Percentiles rank a stretch among this genome's conserved stretches.
Evolutionary conservation across 495 filamentous ascomycete genomes (phyloP).

Genomic region (Rusavskia elegans): DNA sequence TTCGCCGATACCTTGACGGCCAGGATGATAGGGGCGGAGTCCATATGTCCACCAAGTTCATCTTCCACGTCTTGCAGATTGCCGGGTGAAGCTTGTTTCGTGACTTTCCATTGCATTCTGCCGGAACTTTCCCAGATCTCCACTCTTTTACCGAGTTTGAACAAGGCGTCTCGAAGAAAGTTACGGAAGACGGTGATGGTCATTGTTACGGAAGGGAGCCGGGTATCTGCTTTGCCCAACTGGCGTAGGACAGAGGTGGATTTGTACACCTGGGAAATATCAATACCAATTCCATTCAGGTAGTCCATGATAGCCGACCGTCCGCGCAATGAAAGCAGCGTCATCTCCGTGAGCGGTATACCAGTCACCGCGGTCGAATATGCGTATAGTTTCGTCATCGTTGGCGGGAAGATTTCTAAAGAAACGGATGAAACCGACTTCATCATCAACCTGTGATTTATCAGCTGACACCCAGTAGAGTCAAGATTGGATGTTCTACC

Average conservation of each 20-base stretch:
- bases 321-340: conserved; percentile 85
- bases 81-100: conserved; percentile 83
- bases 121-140: conserved; percentile 72
- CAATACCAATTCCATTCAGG: no score
- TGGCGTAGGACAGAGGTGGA: conserved; percentile 89
- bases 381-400: conserved; percentile 58
- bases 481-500: conserved; percentile 27
- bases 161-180: conserved; percentile 87
- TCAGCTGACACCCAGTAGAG: neutral
- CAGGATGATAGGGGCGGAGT: conserved; percentile 81
- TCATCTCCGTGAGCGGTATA: conserved; percentile 88
- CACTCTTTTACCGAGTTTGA: conserved; percentile 73
- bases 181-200: conserved; percentile 86
- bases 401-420: conserved; percentile 63
- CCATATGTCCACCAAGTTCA: conserved; percentile 75
- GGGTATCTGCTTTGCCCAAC: conserved; percentile 66
- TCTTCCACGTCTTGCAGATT: conserved; percentile 97
- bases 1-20: conserved; percentile 85
- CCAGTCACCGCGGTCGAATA: conserved; percentile 91
- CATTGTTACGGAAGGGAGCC: conserved; percentile 85
- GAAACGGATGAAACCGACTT: conserved; percentile 88
- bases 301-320: conserved; percentile 20
- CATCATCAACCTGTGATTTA: conserved; percentile 66
- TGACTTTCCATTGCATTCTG: conserved; percentile 77
- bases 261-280: conserved; percentile 58